phyloP scores from a whole-genome alignment of 768 basidiomycete species.

The Pleurotus sapidus region DNA sequence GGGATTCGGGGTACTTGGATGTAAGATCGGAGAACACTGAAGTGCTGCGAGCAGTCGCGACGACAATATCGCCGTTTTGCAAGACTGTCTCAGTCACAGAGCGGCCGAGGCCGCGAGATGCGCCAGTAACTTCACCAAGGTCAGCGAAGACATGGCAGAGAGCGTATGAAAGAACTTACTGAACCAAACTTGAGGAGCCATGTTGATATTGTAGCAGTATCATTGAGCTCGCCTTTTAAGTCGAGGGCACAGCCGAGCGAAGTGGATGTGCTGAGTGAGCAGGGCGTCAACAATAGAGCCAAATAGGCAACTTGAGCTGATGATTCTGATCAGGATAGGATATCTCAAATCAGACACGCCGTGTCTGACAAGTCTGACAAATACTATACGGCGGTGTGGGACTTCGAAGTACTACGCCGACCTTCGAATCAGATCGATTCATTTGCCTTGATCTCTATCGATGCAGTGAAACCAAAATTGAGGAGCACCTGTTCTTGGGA shows the following conservation, averaged over 20 bases:
- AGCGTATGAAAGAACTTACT: background rate
- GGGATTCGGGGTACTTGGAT: constrained; percentile 20
- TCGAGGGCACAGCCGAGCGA: background rate
- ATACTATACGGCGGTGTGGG: too few species aligned
- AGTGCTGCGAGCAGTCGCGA: constrained; percentile 37
- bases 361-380: too few species aligned
- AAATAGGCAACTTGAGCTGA: too few species aligned
- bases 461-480: too few species aligned
- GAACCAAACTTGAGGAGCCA: constrained; percentile 9
- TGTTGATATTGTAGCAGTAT: background rate
- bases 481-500: too few species aligned
- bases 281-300: background rate
- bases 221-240: background rate
- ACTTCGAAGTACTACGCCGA: too few species aligned
- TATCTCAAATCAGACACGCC: too few species aligned
- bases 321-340: too few species aligned
- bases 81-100: constrained; percentile 30
- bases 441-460: too few species aligned
- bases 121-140: constrained; percentile 9
- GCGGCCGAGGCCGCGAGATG: constrained; percentile 35
- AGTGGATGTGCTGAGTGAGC: constrained; percentile 7
- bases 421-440: too few species aligned
- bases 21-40: constrained; percentile 25
- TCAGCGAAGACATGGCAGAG: background rate
- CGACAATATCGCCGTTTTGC: constrained; percentile 32